Evolutionary conservation across 768 basidiomycete genomes (phyloP).

Genomic region (Lactarius sanguifluus): DNA sequence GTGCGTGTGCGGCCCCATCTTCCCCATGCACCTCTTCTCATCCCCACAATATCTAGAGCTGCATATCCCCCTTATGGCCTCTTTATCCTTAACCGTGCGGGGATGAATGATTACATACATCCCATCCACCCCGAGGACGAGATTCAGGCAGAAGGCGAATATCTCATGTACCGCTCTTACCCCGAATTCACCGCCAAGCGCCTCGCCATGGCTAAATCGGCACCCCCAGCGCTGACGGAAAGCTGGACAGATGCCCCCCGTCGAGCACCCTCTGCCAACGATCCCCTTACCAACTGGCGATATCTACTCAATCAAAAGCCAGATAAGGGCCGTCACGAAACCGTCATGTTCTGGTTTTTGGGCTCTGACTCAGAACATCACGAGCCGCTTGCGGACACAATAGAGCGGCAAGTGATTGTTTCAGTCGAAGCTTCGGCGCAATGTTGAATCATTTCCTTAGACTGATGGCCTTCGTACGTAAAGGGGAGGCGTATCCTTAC

Average conservation of each 20-base stretch:
- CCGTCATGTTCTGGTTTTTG: conserved; percentile 76
- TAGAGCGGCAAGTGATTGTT: conserved; percentile 52
- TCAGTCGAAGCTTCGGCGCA: conserved; percentile 1
- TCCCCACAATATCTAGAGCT: conserved; percentile 45
- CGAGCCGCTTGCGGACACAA: conserved; percentile 69
- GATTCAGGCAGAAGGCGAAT: conserved; percentile 58
- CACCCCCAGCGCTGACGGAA: conserved; percentile 27
- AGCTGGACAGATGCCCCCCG: conserved; percentile 32
- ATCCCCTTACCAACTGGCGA: conserved; percentile 43
- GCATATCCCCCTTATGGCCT: conserved; percentile 82
- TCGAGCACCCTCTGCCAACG: conserved; percentile 34
- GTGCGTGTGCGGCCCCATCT: conserved; percentile 42
- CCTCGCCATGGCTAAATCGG: conserved; percentile 35
- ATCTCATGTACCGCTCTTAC: conserved; percentile 72
- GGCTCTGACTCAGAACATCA: conserved; percentile 56
- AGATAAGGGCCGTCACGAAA: conserved; percentile 56
- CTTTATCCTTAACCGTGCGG: conserved; percentile 80
- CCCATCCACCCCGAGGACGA: conserved; percentile 78
- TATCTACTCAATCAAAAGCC: conserved; percentile 43
- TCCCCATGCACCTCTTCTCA: conserved; percentile 12
- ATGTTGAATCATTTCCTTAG: background rate
- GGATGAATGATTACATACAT: conserved; percentile 74
- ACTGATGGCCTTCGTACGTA: conserved; percentile 63
- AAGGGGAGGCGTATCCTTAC: conserved; percentile 70
- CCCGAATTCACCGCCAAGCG: conserved; percentile 58